These are phyloP conservation scores for Tricholomella constricta DNA, from an alignment of 768 basidiomycete species.

Conservation along the genomic window DNA sequence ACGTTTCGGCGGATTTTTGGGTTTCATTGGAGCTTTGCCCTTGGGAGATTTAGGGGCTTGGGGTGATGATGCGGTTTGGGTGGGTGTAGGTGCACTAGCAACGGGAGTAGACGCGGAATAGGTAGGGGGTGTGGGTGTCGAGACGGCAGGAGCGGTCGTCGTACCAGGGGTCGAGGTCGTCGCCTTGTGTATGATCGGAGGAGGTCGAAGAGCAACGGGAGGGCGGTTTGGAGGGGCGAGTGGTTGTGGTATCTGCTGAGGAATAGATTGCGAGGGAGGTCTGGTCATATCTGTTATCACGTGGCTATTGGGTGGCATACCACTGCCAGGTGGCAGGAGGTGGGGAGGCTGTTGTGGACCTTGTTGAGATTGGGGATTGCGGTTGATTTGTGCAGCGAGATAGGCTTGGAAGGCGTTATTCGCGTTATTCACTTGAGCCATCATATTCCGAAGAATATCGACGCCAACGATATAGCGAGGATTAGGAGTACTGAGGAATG, in stretches of 20 bases:
- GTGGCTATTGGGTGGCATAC: slow-evolving; percentile 8
- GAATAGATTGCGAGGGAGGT: slow-evolving; percentile 23
- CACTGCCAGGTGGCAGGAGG: slow-evolving; percentile 2
- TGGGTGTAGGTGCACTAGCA: slow-evolving; percentile 54
- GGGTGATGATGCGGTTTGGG: slow-evolving; percentile 57
- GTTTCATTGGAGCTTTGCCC: slow-evolving; percentile 49
- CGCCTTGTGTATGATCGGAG: slow-evolving; percentile 32
- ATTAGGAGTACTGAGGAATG: slow-evolving; percentile 35
- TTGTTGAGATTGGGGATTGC: slow-evolving; percentile 14
- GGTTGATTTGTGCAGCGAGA: slow-evolving; percentile 21
- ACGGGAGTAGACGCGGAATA: slow-evolving; percentile 43
- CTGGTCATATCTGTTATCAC: slow-evolving; percentile 17
- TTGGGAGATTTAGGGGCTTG: slow-evolving; percentile 75
- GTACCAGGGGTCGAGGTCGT: slow-evolving; percentile 21
- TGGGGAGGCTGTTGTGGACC: slow-evolving; percentile 17
- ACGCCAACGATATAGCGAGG: slow-evolving; percentile 45
- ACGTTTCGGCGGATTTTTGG: slow-evolving; percentile 41
- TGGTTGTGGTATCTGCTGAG: slow-evolving; percentile 22
- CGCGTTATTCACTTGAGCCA: slow-evolving; percentile 19
- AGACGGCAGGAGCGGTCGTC: slow-evolving; percentile 27
- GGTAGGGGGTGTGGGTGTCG: slow-evolving; percentile 47
- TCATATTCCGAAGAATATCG: slow-evolving; percentile 45
- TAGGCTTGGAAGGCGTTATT: slow-evolving; percentile 7
- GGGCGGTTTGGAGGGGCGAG: slow-evolving; percentile 17
- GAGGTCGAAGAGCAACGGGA: slow-evolving; percentile 18